Base-by-base conservation (phyloP, 2,329 filamentous ascomycete genomes). In the Pseudogymnoascus sp. region DNA sequence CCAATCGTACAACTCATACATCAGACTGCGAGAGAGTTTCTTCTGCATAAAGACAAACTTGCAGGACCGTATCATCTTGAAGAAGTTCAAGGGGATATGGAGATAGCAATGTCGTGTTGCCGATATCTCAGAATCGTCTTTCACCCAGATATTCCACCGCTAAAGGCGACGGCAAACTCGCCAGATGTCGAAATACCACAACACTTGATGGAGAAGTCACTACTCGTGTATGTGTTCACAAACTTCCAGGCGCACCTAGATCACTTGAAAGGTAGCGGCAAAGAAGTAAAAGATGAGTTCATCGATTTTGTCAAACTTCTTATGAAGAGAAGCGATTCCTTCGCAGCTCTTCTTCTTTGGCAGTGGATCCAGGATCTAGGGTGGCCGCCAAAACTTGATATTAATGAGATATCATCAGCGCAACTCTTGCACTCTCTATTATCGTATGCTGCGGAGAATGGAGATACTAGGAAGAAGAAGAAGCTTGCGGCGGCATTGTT, bases 1-100 rank as follows among this genome's bases (percentile, higher is more conserved):
- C 6, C 3, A 34, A 61, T 30, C 4, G 37, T 62, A 14, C 60
- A 62, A 37, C 35, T 60, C 22, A 38, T 62, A 30, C 60, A 62
- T 50, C 57, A 62, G 14, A 62, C 60, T 14, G 38, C 58, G 1
- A 28, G 60, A 54, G 60, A 62, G 22, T 62, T 62, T 14, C 28
- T 62, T 18, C 22, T 62, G 2, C 18, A 59, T 22, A 6, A 39
- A 28, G 43, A 30, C n/a, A 50, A 30, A 30, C 25, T 11, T 6
- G 43, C 43, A 2, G 43, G 1, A 6, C 25, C 25, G 2, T 50
- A 50, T 11, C 14, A 30, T 14, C 43, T 50, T 2, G 14, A 30
- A 6, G 25, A 50, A 16, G 14, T 30, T 30, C 25, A 30, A 30
- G 43, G 43, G 2, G 43, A 30, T 18, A 30, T 6, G 25, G 43